Evolutionary conservation across 306 rosid genomes (phyloP).

Genomic region (Hylodesmum podocarpum): DNA sequence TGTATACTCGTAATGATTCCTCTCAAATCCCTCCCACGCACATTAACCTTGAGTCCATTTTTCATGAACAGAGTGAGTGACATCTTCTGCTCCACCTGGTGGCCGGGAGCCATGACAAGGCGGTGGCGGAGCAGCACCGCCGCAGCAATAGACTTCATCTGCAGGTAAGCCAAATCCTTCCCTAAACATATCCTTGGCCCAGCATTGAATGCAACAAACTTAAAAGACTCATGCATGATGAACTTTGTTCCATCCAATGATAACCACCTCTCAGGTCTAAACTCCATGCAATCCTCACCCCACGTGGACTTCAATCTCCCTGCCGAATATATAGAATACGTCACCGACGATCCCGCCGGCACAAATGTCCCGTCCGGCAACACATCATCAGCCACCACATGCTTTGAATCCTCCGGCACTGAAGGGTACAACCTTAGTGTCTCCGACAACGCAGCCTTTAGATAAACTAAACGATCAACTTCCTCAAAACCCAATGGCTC

Average conservation of each 20-base stretch:
- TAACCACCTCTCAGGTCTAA: constrained; percentile 84
- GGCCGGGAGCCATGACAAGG: constrained; percentile 60
- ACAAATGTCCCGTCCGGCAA: constrained; percentile 85
- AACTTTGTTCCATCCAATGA: constrained; percentile 58
- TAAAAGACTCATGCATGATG: constrained; percentile 64
- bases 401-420: constrained; percentile 88
- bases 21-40: constrained; percentile 58
- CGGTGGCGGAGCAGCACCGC: constrained; percentile 82
- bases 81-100: constrained; percentile 86
- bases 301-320: constrained; percentile 76
- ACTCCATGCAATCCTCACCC: constrained; percentile 92
- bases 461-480: constrained; percentile 70
- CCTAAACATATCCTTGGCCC: constrained; percentile 96
- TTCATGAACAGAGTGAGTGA: constrained; percentile 92
- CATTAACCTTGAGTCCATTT: constrained; percentile 76
- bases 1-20: constrained; percentile 46
- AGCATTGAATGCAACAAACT: constrained; percentile 88
- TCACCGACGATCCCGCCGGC: constrained; percentile 81
- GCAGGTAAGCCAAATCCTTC: constrained; percentile 83
- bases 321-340: constrained; percentile 75
- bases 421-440: constrained; percentile 83
- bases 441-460: constrained; percentile 80
- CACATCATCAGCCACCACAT: constrained; percentile 64
- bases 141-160: constrained; percentile 85
- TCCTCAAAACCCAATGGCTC: constrained; percentile 81